phyloP scores from a whole-genome alignment of 2,329 filamentous ascomycete genomes.

The Aspergillus jensenii region DNA sequence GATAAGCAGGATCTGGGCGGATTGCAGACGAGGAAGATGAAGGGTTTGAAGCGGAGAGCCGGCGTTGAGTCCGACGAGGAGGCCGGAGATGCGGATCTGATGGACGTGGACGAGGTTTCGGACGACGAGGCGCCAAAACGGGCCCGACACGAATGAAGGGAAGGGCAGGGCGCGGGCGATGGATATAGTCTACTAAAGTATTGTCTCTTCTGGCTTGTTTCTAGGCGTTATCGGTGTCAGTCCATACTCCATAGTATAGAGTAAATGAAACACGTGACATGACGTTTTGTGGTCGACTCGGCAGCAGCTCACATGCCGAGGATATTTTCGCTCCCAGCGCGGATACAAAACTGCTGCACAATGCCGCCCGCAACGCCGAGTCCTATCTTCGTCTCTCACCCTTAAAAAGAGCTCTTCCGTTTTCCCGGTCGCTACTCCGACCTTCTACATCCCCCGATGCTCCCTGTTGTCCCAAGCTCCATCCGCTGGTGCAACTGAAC shows the following conservation, averaged over 20 bases:
- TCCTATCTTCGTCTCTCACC: not conserved
- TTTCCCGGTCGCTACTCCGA: constrained; percentile 1
- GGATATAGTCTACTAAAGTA: constrained; percentile 7
- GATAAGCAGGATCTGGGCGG: constrained; percentile 84
- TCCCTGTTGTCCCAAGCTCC: constrained; percentile 7
- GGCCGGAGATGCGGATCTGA: constrained; percentile 50
- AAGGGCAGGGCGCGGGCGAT: constrained; percentile 4
- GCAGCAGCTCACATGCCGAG: constrained; percentile 41
- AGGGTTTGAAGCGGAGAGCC: constrained; percentile 85
- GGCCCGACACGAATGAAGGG: constrained; percentile 30
- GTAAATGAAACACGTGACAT: constrained; percentile 32
- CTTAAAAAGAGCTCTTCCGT: not conserved
- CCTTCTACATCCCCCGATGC: constrained; percentile 12
- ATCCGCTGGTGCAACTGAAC: constrained; percentile 12
- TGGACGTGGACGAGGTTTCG: constrained; percentile 44
- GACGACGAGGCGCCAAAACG: constrained; percentile 38
- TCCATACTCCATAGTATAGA: not conserved
- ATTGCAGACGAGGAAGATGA: constrained; percentile 98
- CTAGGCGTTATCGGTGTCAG: not conserved
- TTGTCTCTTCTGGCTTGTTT: constrained; percentile 19
- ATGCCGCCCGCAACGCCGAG: constrained; percentile 28
- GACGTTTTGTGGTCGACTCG: constrained; percentile 27
- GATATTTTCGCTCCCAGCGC: constrained; percentile 28
- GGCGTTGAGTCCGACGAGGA: constrained; percentile 59
- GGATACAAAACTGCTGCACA: constrained; percentile 24